Base-by-base conservation (phyloP, 2,329 filamentous ascomycete species). In the Aspergillus ibericus region DNA sequence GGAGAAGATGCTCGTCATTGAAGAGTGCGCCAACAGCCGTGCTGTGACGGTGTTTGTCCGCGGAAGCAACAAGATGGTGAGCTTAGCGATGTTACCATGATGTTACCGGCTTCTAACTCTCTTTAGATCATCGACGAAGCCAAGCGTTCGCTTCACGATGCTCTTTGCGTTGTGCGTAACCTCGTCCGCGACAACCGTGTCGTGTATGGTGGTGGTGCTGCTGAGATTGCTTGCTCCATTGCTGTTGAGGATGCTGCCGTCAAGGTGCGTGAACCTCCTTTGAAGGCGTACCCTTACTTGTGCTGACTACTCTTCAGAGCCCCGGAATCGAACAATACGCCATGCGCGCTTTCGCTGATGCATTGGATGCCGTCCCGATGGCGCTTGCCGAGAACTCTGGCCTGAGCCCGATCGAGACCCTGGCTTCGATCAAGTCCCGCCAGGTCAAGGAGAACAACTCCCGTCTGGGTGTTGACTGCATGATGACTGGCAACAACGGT, bases 1-100 rank as follows among this genome's bases (percentile, higher is more conserved):
- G 72, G 95, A 99, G 80, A 98, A 99, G 86, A 99, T 99, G 95
- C 83, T 99, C 69, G 91, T 99, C 58, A 99, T 99, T 69, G 96
- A 99, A 80, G 95, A 99, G 80, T 99, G 95, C 74, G 95, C 96
- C 72, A 99, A 99, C 81, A 96, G 92, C 59, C 85, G 95, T 70
- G 95, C 95, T 46, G 96, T 99, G 60, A 99, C 95, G 2, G 88
- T 96, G 56, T 99, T 99, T 77, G 91, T 99, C 60, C 85, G 95
- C 71, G 95, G 95, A 71, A 96, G 92, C 83, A 99, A 99, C 85
- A 99, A 98, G 84, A 99, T 99, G 95, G 91, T 93, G 78, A 73
- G 84, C 77, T 49, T 49, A 47, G 5, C 40, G 16, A 3, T 29
- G 5, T 22, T 13, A 7, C 25, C 12, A 1, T 16, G n/a, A 42